These are phyloP conservation scores for Hermanozyma aechmeae DNA, from an alignment of 805 yeast species.

Conservation along the genomic window DNA sequence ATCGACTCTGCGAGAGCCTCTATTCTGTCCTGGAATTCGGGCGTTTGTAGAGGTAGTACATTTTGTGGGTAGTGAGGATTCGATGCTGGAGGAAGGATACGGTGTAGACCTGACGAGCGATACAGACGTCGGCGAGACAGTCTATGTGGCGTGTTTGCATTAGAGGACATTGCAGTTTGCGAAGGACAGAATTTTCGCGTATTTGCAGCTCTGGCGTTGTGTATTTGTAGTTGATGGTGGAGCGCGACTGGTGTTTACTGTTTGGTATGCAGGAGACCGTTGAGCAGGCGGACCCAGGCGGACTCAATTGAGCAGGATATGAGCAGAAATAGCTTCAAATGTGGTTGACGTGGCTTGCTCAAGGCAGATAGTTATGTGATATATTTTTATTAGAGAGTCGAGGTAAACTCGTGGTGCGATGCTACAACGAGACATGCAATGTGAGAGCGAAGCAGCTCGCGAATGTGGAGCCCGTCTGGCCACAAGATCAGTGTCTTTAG, in stretches of 20 bases:
- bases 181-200: too few species aligned
- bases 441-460: background rate
- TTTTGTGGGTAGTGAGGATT: constrained; percentile 36
- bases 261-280: background rate
- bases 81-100: constrained; percentile 28
- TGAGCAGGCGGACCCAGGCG: too few species aligned
- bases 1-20: too few species aligned
- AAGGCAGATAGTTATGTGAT: background rate
- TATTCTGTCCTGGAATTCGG: too few species aligned
- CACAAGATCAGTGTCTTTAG: constrained; percentile 1
- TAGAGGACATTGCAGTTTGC: constrained; percentile 2
- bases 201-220: constrained; percentile 5
- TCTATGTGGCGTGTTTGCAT: constrained; percentile 6
- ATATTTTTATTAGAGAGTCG: background rate
- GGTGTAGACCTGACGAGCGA: constrained; percentile 14
- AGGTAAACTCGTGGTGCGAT: constrained; percentile 1
- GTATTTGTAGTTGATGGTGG: background rate
- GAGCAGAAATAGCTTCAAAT: background rate
- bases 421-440: background rate
- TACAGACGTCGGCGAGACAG: constrained; percentile 12
- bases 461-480: too few species aligned
- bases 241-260: constrained; percentile 11
- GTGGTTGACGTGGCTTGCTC: background rate
- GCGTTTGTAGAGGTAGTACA: too few species aligned
- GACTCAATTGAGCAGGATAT: background rate